Conservation (phyloP, 208 protist species). For the Plasmodiophora brassicae region DNA sequence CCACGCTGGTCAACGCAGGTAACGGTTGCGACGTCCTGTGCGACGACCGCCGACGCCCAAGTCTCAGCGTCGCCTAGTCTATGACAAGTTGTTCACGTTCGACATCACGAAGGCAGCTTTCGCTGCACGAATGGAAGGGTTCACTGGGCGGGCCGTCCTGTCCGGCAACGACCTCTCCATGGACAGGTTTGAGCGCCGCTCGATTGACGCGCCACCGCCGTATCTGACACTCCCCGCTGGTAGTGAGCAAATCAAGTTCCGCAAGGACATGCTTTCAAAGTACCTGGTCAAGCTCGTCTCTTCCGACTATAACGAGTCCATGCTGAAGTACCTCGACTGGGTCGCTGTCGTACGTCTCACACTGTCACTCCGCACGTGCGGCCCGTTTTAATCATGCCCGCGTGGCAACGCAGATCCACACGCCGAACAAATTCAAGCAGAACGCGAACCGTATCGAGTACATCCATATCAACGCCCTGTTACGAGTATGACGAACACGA, state of each 20-base stretch:
- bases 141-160: background rate
- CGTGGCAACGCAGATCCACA: no score
- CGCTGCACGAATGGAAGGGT: background rate
- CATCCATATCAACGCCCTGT: slow-evolving; percentile 14
- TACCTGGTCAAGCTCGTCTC: background rate
- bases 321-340: slow-evolving; percentile 16
- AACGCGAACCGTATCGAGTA: background rate
- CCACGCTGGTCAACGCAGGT: background rate
- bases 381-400: no score
- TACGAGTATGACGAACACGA: no score
- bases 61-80: background rate
- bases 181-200: no score
- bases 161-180: background rate
- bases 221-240: no score
- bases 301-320: background rate
- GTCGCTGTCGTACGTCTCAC: background rate
- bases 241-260: slow-evolving; percentile 26
- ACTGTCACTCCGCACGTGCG: no score
- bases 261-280: slow-evolving; percentile 30
- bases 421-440: background rate
- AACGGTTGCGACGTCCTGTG: background rate
- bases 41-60: background rate
- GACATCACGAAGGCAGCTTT: background rate
- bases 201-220: no score
- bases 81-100: slow-evolving; percentile 27